Evolutionary conservation across 768 basidiomycete species (phyloP), one percentile per base, ranked within the genome.

Genomic region (Cystofilobasidium capitatum): DNA sequence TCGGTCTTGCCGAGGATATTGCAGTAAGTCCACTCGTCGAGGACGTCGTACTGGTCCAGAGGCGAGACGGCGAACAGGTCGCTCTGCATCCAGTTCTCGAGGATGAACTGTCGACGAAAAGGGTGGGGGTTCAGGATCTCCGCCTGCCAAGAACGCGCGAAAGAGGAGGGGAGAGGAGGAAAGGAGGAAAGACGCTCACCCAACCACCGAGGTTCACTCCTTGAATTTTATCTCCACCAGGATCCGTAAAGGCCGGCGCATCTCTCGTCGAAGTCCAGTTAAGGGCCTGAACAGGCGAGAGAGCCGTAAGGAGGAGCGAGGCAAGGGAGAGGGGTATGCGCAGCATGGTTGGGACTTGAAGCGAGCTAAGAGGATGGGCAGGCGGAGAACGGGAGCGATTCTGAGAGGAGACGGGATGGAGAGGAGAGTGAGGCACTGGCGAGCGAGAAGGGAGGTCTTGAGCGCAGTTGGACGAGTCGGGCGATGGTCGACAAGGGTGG

Each of bases 21-120:
- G 51, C 66, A 68, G 51, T 62, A 68, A 16, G 9, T 42, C 66
- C 66, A 68, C 42, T 65, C 64, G 36, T 58, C 64, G 1, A 40
- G 3, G 16, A 58, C 40, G 8, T 10, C 8, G 40, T 45, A 31
- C n/a, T 39, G 22, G 37, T 65, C 57, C 3, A 65, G 58, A 5
- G 64, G 64, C n/a, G 57, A n/a, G 35, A 58, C 64, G 44, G 37
- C 55, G 42, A 65, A 65, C 31, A 65, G 31, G 33, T 44, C 31
- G 47, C 44, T 47, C 22, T 35, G 39, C 64, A 58, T 60, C 64
- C 64, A 65, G 44, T 58, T 60, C 36, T 65, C 64, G 33, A 65
- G 58, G 13, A 65, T 47, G 42, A 65, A 65, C 63, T 64, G 63
- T 10, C 3, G 7, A 17, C 20, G 26, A 13, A 17, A 44, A 37